phyloP scores from a whole-genome alignment of 73 alveolate species.

The Blepharisma stoltei region DNA sequence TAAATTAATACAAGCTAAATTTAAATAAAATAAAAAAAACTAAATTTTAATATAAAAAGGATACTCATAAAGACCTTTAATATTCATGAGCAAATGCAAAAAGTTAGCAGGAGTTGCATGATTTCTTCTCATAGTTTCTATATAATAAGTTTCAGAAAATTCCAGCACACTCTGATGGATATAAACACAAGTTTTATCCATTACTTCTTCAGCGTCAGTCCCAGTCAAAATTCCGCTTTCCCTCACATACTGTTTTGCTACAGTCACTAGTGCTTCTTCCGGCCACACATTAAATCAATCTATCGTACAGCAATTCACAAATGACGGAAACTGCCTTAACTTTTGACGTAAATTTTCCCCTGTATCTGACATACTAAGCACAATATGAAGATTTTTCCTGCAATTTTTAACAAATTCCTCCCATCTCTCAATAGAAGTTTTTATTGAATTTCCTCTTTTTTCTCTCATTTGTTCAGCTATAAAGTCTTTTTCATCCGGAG shows the following conservation, averaged over 20 bases:
- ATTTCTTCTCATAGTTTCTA: conserved; percentile 82
- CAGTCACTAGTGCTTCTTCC: conserved; percentile 70
- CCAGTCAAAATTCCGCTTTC: conserved; percentile 48
- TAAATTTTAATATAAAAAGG: too few species aligned
- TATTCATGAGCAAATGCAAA: conserved; percentile 76
- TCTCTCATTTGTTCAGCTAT: conserved; percentile 66
- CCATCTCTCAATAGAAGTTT: conserved; percentile 64
- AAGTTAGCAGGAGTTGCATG: conserved; percentile 91
- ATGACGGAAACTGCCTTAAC: conserved; percentile 97
- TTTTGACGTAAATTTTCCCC: conserved; percentile 95
- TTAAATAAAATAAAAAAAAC: too few species aligned
- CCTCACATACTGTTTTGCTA: conserved; percentile 46
- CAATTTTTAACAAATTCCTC: conserved; percentile 54
- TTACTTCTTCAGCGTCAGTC: conserved; percentile 49
- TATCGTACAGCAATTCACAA: conserved; percentile 96
- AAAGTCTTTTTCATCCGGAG: conserved; percentile 87
- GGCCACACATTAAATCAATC: conserved; percentile 99
- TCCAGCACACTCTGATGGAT: conserved; percentile 89
- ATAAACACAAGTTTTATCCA: conserved; percentile 60
- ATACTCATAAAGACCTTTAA: conserved; percentile 65
- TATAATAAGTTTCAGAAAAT: conserved; percentile 67
- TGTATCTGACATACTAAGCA: conserved; percentile 92
- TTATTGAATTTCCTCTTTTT: conserved; percentile 56
- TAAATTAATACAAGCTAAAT: too few species aligned
- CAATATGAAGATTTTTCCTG: conserved; percentile 89